Percentiles rank a stretch among this genome's conserved stretches.
Conservation (phyloP, 2,329 filamentous ascomycete genomes). For the Teratosphaeria pseudoeucalypti region DNA sequence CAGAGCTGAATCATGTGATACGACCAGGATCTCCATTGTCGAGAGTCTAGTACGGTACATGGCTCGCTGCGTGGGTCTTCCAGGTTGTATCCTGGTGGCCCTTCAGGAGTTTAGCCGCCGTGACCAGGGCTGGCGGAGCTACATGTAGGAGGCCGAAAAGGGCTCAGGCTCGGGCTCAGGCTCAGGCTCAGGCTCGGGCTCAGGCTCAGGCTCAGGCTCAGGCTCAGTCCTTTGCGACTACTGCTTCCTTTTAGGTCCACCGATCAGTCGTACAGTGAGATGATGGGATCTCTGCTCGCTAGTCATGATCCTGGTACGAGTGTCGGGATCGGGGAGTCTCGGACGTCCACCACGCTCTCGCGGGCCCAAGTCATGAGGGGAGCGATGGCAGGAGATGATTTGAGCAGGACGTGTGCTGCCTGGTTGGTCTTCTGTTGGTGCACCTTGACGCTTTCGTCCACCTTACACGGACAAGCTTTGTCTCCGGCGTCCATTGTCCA, state of each 20-base stretch:
- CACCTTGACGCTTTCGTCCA: neutral
- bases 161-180: no score
- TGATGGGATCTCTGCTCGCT: neutral
- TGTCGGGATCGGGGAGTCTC: neutral
- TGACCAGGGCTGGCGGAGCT: neutral
- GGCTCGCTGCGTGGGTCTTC: no score
- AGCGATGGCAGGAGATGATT: neutral
- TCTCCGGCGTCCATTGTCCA: neutral
- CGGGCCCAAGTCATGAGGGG: neutral
- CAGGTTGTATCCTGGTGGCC: neutral
- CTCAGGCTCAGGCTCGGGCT: no score
- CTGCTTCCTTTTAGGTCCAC: neutral
- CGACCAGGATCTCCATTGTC: no score
- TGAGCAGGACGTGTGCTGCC: neutral
- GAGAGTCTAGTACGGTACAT: no score
- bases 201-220: no score
- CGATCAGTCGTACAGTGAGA: neutral
- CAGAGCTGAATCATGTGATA: no score
- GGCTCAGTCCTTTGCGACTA: neutral
- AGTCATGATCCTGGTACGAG: neutral
- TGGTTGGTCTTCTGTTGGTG: neutral
- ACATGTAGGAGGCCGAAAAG: no score
- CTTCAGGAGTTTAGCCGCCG: neutral
- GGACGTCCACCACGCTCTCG: neutral
- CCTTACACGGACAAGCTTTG: neutral